Conservation (phyloP, 108 stramenopile genomes). For the Fragilaria crotonensis region DNA sequence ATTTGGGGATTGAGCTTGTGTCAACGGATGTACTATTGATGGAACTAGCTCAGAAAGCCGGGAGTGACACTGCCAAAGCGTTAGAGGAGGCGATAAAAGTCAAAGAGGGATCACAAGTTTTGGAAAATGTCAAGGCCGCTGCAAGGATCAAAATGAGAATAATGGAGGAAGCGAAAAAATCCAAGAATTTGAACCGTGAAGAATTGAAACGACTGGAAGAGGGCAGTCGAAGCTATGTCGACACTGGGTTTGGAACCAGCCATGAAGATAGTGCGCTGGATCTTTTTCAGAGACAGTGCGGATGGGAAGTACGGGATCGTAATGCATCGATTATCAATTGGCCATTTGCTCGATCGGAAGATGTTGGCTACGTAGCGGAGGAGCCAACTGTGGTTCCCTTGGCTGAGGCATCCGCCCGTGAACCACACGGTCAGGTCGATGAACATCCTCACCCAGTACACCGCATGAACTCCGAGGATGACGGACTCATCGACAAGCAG, state of each 20-base stretch:
- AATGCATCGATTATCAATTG: constrained; percentile 54
- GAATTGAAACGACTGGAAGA: constrained; percentile 44
- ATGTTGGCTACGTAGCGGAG: background rate
- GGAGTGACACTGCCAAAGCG: constrained; percentile 26
- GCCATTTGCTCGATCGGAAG: constrained; percentile 37
- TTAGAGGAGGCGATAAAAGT: constrained; percentile 32
- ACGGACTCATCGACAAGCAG: no score
- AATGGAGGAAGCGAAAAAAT: constrained; percentile 20
- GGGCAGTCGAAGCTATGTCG: constrained; percentile 32
- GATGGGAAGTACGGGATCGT: constrained; percentile 52
- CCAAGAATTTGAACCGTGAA: constrained; percentile 22
- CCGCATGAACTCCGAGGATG: constrained; percentile 38
- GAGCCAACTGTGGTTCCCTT: background rate
- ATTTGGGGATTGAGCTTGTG: constrained; percentile 36
- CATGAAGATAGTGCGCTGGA: constrained; percentile 74
- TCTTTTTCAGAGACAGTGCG: constrained; percentile 46
- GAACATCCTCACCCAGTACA: no score
- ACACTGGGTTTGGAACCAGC: constrained; percentile 55
- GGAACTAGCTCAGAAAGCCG: constrained; percentile 44
- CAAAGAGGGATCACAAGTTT: constrained; percentile 22
- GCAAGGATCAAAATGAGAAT: constrained; percentile 21
- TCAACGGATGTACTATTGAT: constrained; percentile 35
- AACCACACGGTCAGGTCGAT: no score
- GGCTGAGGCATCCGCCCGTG: background rate
- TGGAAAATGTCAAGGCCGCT: constrained; percentile 39